phyloP scores from a whole-genome alignment of 495 filamentous ascomycete species.

The Podospora sp. region DNA sequence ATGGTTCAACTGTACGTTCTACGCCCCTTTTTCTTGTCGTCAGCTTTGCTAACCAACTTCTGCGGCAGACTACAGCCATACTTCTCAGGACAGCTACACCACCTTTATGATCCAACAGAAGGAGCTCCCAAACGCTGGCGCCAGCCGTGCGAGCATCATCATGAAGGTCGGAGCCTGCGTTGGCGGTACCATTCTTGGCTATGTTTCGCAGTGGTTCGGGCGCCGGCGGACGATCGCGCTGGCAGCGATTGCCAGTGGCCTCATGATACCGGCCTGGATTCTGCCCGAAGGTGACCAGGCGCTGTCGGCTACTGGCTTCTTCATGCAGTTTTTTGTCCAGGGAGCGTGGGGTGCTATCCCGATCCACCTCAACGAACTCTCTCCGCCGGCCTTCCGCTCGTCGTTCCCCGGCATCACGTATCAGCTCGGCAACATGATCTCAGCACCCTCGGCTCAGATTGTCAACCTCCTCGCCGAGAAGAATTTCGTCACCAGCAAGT shows the following conservation, averaged over 20 bases:
- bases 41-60: slow-evolving; percentile 9
- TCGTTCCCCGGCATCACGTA: slow-evolving; percentile 68
- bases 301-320: slow-evolving; percentile 69
- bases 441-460: slow-evolving; percentile 71
- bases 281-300: slow-evolving; percentile 58
- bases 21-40: neutral
- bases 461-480: slow-evolving; percentile 67
- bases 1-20: slow-evolving; percentile 54
- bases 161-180: slow-evolving; percentile 75
- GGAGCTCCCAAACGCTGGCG: slow-evolving; percentile 58
- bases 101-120: slow-evolving; percentile 74
- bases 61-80: slow-evolving; percentile 61
- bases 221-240: slow-evolving; percentile 67
- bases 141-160: slow-evolving; percentile 70
- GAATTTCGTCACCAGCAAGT: slow-evolving; percentile 47
- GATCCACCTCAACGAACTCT: slow-evolving; percentile 77
- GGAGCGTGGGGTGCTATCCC: slow-evolving; percentile 80
- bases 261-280: slow-evolving; percentile 73
- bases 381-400: slow-evolving; percentile 73
- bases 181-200: slow-evolving; percentile 72
- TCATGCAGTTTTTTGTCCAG: slow-evolving; percentile 78
- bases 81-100: slow-evolving; percentile 74
- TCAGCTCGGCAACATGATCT: slow-evolving; percentile 77
- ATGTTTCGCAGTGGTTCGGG: slow-evolving; percentile 70
- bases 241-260: slow-evolving; percentile 57